phyloP scores from a whole-genome alignment of 106 monocot genomes.

The Allium cepa region DNA sequence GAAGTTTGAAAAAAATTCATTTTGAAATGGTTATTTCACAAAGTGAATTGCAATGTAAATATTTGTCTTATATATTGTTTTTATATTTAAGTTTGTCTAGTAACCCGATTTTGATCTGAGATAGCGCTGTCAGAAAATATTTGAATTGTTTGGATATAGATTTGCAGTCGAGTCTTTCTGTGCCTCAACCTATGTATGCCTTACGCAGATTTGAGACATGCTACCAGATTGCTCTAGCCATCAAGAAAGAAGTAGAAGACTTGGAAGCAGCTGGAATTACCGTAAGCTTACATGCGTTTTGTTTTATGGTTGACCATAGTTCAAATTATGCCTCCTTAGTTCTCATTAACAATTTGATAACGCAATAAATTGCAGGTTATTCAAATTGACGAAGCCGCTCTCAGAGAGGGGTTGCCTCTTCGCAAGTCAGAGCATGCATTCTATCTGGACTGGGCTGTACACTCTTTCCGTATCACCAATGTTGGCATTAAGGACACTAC shows the following conservation, averaged over 20 bases:
- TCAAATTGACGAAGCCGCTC: slow-evolving; percentile 28
- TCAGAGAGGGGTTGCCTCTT: slow-evolving; percentile 24
- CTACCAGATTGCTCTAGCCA: slow-evolving; percentile 32
- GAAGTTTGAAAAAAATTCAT: too few relatives aligned
- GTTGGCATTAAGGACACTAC: neutral
- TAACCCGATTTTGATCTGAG: too few relatives aligned
- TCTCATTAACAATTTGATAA: too few relatives aligned
- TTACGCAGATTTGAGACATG: slow-evolving; percentile 18
- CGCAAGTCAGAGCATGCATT: slow-evolving; percentile 30
- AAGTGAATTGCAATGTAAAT: too few relatives aligned
- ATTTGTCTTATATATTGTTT: too few relatives aligned
- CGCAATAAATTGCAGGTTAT: slow-evolving; percentile 6
- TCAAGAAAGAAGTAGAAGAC: slow-evolving; percentile 29
- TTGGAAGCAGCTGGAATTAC: slow-evolving; percentile 22
- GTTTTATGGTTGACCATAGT: neutral
- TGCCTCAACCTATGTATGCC: too few relatives aligned
- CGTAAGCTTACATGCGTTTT: slow-evolving; percentile 2
- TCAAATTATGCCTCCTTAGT: too few relatives aligned
- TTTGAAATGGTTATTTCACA: too few relatives aligned
- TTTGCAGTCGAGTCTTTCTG: too few relatives aligned
- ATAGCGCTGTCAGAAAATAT: too few relatives aligned
- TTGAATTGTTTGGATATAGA: too few relatives aligned
- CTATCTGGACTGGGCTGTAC: slow-evolving; percentile 30
- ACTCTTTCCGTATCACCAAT: slow-evolving; percentile 30
- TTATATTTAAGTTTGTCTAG: too few relatives aligned